These are phyloP conservation scores for Aspergillus sp. DNA, from an alignment of 2,329 filamentous ascomycete genomes.

Conservation along the genomic window DNA sequence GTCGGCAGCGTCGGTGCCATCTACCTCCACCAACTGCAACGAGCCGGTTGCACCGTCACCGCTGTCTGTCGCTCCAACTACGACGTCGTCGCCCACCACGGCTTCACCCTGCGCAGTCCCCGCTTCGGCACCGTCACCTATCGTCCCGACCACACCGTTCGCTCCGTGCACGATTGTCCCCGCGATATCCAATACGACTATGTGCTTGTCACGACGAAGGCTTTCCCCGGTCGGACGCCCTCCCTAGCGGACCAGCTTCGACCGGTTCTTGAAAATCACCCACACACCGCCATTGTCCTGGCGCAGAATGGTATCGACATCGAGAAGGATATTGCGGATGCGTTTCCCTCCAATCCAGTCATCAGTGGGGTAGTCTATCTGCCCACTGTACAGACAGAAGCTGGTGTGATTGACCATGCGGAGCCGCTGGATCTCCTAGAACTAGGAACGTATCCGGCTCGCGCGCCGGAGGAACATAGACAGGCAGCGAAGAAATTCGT, in stretches of 20 bases:
- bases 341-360: conserved; percentile 56
- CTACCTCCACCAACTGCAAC: conserved; percentile 32
- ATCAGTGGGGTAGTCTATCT: conserved; percentile 60
- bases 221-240: conserved; percentile 42
- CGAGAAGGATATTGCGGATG: conserved; percentile 54
- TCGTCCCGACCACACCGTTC: conserved; percentile 23
- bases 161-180: conserved; percentile 23
- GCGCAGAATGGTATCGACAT: conserved; percentile 65
- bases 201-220: conserved; percentile 52
- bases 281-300: conserved; percentile 56
- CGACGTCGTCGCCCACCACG: conserved; percentile 24
- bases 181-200: conserved; percentile 45
- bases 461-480: conserved; percentile 27
- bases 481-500: conserved; percentile 40
- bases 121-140: conserved; percentile 28
- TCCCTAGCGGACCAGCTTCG: conserved; percentile 38
- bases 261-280: conserved; percentile 39
- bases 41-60: conserved; percentile 28
- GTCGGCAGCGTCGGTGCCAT: conserved; percentile 35
- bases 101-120: conserved; percentile 30
- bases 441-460: conserved; percentile 52
- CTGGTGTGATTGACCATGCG: conserved; percentile 51
- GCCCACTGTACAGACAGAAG: conserved; percentile 52
- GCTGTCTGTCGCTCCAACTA: conserved; percentile 39
- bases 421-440: conserved; percentile 50